Base-by-base conservation (phyloP, 805 yeast species). In the Cyberlindnera maclurae region DNA sequence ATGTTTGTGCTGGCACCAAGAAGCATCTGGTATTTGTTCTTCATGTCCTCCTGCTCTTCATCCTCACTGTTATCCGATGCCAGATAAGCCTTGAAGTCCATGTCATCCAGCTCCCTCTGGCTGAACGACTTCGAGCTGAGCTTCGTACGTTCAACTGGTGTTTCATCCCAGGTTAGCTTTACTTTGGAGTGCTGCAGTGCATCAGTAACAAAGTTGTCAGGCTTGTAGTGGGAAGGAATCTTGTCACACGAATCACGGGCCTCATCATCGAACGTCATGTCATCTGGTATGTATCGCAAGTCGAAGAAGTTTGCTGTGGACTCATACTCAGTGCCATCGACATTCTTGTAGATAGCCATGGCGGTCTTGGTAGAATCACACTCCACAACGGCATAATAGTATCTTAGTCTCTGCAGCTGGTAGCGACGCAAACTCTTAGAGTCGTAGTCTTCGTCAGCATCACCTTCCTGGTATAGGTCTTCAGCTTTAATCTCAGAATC, bases 131-230 rank as follows among this genome's bases (percentile, higher is more conserved):
- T 79, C 12, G 82, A 72, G 1, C 96, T 74, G 38, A 89, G 59
- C 42, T 82, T 77, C 13, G 77, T 60, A 54, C 98, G 75, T 54
- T 88, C 97, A 41, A 79, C 81, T 6, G 98, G 97, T 0, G 97
- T 94, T 64, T 90, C 97, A 61, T 93, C 98, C 98, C 98, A 93
- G 0, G 97, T 89, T 49, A 93, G 70, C 59, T 86, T 89, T 36
- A 93, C 98, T 54, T 89, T 93, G 12, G 97, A 89, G 57, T 88
- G 96, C 58, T 93, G 96, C 43, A 93, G 69, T 0, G 98, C 98
- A 63, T 86, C 97, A 4, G 98, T 93, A 24, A 85, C 84, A 60
- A 93, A 93, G 9, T 71, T 68, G 16, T 64, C 58, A 15, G 98
- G 98, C 49, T 77, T 79, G 61, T 93, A 93, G 35, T 74, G 75